These are phyloP conservation scores for Metschnikowia dekortorum DNA, from an alignment of 805 yeast genomes.

Conservation along the genomic window DNA sequence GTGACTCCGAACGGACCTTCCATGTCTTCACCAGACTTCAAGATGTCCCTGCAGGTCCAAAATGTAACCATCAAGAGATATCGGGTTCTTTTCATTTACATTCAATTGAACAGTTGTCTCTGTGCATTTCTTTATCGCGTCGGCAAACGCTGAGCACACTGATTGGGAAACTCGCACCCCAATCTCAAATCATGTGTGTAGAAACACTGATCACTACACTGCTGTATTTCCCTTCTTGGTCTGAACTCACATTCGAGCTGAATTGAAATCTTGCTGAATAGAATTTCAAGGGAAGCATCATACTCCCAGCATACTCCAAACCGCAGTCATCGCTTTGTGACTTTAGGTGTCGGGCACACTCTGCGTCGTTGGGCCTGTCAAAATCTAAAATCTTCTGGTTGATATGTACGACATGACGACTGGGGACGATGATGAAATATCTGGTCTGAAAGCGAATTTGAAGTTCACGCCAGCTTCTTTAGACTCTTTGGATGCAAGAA, in stretches of 20 bases:
- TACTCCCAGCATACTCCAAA: background rate
- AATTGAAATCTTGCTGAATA: background rate
- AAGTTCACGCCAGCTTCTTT: constrained; percentile 6
- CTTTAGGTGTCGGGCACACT: background rate
- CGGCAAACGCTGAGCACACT: background rate
- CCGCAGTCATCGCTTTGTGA: background rate
- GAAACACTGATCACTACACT: background rate
- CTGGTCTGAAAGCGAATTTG: background rate
- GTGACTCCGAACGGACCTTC: background rate
- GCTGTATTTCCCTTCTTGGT: background rate
- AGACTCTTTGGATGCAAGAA: constrained; percentile 51
- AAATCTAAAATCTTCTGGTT: background rate
- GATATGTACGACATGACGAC: background rate
- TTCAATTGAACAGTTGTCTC: background rate
- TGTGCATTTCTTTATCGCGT: background rate
- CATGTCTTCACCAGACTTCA: background rate
- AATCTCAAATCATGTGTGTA: background rate
- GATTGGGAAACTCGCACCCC: constrained; percentile 1
- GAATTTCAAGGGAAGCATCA: background rate
- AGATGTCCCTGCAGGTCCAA: too few species aligned
- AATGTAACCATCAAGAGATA: too few species aligned
- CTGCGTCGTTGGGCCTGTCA: background rate
- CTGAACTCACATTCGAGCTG: background rate
- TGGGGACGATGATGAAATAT: background rate
- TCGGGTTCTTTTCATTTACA: background rate